phyloP scores from a whole-genome alignment of 225 moss, liverwort and hornwort species.

The Neckera pumila region DNA sequence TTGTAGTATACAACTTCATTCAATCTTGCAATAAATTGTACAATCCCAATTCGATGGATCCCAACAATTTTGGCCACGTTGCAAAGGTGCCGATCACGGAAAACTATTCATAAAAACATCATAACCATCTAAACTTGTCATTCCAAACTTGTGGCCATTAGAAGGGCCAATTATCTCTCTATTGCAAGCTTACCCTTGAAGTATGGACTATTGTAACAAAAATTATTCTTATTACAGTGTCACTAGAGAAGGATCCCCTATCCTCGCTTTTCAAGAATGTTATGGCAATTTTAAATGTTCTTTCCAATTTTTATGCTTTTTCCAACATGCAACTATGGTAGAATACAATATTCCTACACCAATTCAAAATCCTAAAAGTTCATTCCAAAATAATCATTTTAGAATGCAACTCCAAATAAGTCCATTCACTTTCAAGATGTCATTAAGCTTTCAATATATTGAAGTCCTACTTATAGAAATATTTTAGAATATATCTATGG shows the following conservation, averaged over 20 bases:
- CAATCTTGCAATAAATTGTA: too few species aligned
- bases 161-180: too few species aligned
- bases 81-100: rapidly evolving
- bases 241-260: rapidly evolving
- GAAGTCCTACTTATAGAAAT: too few species aligned
- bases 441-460: too few species aligned
- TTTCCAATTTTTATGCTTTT: neutral
- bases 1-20: too few species aligned
- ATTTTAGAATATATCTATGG: neutral
- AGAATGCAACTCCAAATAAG: neutral
- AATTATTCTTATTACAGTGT: neutral
- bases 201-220: neutral
- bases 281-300: neutral
- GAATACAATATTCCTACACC: neutral
- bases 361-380: neutral
- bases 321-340: too few species aligned
- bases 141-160: too few species aligned
- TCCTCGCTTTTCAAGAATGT: neutral
- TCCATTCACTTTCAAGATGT: neutral
- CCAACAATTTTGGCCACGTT: too few species aligned
- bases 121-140: too few species aligned
- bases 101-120: too few species aligned
- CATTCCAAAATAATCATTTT: neutral
- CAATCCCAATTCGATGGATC: too few species aligned
- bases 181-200: neutral